Percentiles rank a stretch among this genome's conserved stretches.
Evolutionary conservation across 2,329 filamentous ascomycete species (phyloP).

Genomic region (Neophaeococcomyces mojaviensis): DNA sequence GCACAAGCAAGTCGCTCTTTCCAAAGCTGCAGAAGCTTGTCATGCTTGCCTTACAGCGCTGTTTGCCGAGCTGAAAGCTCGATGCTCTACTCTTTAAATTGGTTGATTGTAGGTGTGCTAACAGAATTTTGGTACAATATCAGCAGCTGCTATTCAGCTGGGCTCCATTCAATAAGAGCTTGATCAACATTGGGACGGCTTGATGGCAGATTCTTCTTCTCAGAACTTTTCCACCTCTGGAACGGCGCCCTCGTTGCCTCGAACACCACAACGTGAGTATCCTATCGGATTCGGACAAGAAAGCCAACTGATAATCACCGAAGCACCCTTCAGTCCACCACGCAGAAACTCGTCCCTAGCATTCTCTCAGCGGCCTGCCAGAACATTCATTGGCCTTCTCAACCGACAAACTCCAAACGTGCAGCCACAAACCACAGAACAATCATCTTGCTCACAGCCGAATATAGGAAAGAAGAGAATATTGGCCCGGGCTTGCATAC

Average conservation of each 20-base stretch:
- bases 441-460: slow-evolving; percentile 1
- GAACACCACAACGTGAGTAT: slow-evolving; percentile 21
- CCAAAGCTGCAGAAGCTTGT: not conserved
- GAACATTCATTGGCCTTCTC: not conserved
- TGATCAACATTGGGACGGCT: too few relatives aligned
- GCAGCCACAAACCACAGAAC: not conserved
- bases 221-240: not conserved
- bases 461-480: slow-evolving; percentile 14
- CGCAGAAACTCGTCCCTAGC: slow-evolving; percentile 20
- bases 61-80: not conserved
- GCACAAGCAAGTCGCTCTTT: too few relatives aligned
- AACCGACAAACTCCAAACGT: not conserved
- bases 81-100: not conserved
- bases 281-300: not conserved
- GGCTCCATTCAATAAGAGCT: too few relatives aligned
- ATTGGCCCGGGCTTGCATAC: slow-evolving; percentile 8
- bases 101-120: too few relatives aligned
- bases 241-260: slow-evolving; percentile 5
- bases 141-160: too few relatives aligned
- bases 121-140: too few relatives aligned
- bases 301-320: not conserved
- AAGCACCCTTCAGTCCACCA: slow-evolving; percentile 21
- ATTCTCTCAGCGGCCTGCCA: slow-evolving; percentile 7
- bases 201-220: too few relatives aligned
- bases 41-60: not conserved